A percentile compares a stretch with the other conserved stretches of the same genome.
These are phyloP conservation scores for Rhododendron ferrugineum DNA, from an alignment of 148 eudicot genomes.

Conservation along the genomic window DNA sequence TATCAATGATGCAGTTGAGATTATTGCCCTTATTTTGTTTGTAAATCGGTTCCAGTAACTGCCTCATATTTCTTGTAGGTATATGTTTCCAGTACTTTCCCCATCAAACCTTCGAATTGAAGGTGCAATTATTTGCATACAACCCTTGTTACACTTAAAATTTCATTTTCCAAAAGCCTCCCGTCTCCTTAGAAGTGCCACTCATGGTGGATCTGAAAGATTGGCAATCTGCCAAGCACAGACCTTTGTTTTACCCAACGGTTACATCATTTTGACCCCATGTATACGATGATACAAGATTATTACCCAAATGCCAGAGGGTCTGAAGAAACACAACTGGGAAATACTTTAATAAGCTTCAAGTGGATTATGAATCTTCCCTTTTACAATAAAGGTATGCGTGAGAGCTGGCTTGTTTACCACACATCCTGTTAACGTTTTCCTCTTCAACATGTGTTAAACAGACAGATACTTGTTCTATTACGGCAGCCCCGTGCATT, in stretches of 20 bases:
- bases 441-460: no score
- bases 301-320: not conserved
- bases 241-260: not conserved
- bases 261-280: not conserved
- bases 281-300: not conserved
- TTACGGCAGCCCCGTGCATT: not conserved
- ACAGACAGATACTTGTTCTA: no score
- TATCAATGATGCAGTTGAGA: not conserved
- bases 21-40: not conserved
- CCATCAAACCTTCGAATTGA: not conserved
- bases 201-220: not conserved
- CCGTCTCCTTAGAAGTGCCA: not conserved
- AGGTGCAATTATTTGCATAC: no score
- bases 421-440: no score
- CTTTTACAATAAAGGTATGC: not conserved
- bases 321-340: not conserved
- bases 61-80: not conserved
- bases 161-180: not conserved
- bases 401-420: not conserved
- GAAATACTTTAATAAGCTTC: not conserved
- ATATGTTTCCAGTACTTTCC: not conserved
- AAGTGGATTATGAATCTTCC: not conserved
- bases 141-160: not conserved
- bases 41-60: not conserved
- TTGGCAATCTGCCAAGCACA: not conserved